A percentile compares a stretch with the other conserved stretches of the same genome.
phyloP scores from a whole-genome alignment of 768 basidiomycete species.

The Leccinum uliginosum region DNA sequence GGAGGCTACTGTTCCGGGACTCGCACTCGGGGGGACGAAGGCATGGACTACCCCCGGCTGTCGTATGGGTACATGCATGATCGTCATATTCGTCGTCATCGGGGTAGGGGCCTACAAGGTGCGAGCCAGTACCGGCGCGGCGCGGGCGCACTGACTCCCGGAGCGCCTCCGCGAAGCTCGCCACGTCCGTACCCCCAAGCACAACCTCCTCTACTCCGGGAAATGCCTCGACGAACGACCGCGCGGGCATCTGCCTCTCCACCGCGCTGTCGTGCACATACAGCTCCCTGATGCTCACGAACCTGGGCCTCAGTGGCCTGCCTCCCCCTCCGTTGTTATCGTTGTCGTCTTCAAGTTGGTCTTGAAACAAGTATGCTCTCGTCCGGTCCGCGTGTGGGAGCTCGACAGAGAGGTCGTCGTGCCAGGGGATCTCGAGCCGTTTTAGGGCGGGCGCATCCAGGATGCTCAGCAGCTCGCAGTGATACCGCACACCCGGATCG shows the following conservation, averaged over 20 bases:
- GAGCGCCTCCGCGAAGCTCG: constrained; percentile 10
- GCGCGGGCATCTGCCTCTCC: constrained; percentile 10
- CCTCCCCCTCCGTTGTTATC: background rate
- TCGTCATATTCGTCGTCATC: background rate
- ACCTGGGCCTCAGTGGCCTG: constrained; percentile 1
- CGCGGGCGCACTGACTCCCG: constrained; percentile 5
- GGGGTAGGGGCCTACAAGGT: background rate
- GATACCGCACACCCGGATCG: constrained; percentile 13
- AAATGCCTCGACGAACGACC: constrained; percentile 16
- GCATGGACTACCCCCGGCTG: background rate
- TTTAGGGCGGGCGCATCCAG: constrained; percentile 9
- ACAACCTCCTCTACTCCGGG: constrained; percentile 12
- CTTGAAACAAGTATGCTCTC: constrained; percentile 8
- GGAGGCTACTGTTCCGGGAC: background rate
- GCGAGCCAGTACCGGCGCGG: background rate
- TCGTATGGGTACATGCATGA: background rate
- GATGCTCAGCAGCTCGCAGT: constrained; percentile 9
- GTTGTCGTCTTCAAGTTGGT: background rate
- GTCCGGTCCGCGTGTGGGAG: constrained; percentile 1
- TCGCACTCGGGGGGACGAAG: background rate
- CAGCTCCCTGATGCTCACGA: constrained; percentile 9
- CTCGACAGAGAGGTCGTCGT: constrained; percentile 13
- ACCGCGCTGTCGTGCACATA: constrained; percentile 10
- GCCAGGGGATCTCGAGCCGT: constrained; percentile 17
- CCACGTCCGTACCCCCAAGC: constrained; percentile 12